Evolutionary conservation across 2,329 filamentous ascomycete species (phyloP).

Genomic region (Cercospora sojina): DNA sequence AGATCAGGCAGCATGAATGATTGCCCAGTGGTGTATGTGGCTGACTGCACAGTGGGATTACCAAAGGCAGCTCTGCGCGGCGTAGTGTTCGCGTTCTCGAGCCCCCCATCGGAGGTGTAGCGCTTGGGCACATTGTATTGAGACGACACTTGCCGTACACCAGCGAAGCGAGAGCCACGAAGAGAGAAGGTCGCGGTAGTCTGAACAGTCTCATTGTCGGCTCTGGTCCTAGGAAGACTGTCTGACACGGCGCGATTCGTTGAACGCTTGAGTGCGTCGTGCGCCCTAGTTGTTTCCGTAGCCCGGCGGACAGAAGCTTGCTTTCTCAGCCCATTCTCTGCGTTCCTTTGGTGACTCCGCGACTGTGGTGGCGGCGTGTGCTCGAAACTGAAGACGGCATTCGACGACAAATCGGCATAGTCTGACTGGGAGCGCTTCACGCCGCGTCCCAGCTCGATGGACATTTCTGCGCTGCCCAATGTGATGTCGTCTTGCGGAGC

Average conservation of each 20-base stretch:
- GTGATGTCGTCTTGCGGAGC: conserved; percentile 27
- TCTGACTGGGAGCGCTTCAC: conserved; percentile 42
- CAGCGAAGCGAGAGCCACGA: conserved; percentile 57
- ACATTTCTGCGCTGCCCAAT: conserved; percentile 46
- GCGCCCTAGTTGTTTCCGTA: conserved; percentile 40
- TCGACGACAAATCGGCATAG: conserved; percentile 50
- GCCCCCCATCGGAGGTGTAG: conserved; percentile 22
- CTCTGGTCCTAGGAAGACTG: conserved; percentile 54
- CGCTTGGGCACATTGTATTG: conserved; percentile 24
- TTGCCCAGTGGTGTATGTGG: conserved; percentile 52
- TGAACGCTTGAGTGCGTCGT: conserved; percentile 35
- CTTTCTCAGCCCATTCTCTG: conserved; percentile 42
- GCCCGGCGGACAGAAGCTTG: conserved; percentile 49
- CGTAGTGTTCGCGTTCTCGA: conserved; percentile 22
- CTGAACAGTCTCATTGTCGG: conserved; percentile 53
- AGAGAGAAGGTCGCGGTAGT: conserved; percentile 43
- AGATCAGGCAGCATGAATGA: conserved; percentile 63
- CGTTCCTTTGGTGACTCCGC: conserved; percentile 35
- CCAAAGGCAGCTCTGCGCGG: conserved; percentile 32
- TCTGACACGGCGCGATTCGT: conserved; percentile 53
- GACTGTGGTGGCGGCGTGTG: conserved; percentile 44
- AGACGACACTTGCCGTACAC: conserved; percentile 27
- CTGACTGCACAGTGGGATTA: conserved; percentile 39
- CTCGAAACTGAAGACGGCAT: conserved; percentile 50
- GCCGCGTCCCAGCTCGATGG: conserved; percentile 59